Base-by-base conservation (phyloP, 108 stramenopile genomes). In the Skeletonema potamos region DNA sequence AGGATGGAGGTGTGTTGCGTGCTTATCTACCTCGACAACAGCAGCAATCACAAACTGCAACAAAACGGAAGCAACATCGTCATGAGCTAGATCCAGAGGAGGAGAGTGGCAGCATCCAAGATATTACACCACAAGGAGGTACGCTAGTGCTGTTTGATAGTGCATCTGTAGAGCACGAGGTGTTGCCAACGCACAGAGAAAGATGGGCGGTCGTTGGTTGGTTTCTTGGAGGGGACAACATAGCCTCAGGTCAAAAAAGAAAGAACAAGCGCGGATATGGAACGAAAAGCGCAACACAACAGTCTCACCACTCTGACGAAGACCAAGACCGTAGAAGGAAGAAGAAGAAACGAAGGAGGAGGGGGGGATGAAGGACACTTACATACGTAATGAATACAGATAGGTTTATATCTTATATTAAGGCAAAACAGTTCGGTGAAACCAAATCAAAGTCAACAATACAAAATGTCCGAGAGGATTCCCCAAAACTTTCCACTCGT, bases 161-260 rank as follows among this genome's bases (percentile, higher is more conserved):
- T 13, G 26, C 68, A 27, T 63, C 68, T 3, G 68, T 69, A 10
- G 62, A 69, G 68, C 68, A 69, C 17, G 68, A 69, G 60, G 68
- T 69, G 34, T 43, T 69, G 6, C 68, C 68, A 9, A 69, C 62
- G 7, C 26, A 26, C n/a, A 69, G 44, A 29, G 68, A 69, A 46
- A 27, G 67, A 27, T 68, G 67, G 67, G 67, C 67, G 26, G 67
- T 69, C 10, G 68, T 69, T 64, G 68, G 68, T 27, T 69, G 68
- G 68, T 69, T 69, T 51, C 68, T 69, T 0, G 17, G 5, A 17
- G 62, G 63, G 24, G 28, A 61, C 3, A 6, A 57, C 8, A 22
- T 51, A 41, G 3, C 39, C 15, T n/a, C 39, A 4, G 15, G 0
- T 41, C 39, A 41, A n/a, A n/a, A 3, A 15, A 41, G 15, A 41